Base-by-base conservation (phyloP, 305 asterid species). In the Fraxinus sp. region DNA sequence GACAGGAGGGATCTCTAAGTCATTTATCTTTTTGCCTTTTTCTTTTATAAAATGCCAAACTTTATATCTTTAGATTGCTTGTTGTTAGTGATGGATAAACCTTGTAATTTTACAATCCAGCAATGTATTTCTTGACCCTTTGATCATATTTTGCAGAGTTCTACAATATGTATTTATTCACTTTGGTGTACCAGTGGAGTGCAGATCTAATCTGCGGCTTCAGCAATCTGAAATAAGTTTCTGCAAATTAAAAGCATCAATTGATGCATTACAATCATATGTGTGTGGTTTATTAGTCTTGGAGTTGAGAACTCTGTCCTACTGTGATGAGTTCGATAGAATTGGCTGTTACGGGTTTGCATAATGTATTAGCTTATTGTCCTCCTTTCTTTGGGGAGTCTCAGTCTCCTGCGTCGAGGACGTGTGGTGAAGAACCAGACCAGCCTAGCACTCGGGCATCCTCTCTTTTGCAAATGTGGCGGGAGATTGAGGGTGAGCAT, bases 391-490 rank as follows among this genome's bases (percentile, higher is more conserved):
- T 89, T 84, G 87, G 89, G 77, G 97, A 94, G 80, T 85, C 93
- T 68, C 89, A 84, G 82, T 81, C 91, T 79, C 82, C 88, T 0
- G 80, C 79, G 41, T 78, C 90, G 7, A 82, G 86, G 82, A 81
- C 37, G 52, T 83, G 90, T 79, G 62, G 78, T 49, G 90, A 85
- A 75, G 88, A 82, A 70, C 89, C 77, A 55, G 85, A 81, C 81
- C 86, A 94, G 81, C 92, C 93, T 10, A 86, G 85, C 79, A 85
- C 93, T 70, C 82, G 91, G 85, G 93, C 97, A 41, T 92, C 98
- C 81, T 91, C 98, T 78, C 84, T 95, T 83, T 83, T 92, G 89
- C 93, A 93, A 86, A 91, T 95, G 95, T 95, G 98, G 98, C 89
- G 94, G 76, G 97, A 92, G 90, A 87, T 93, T 9, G 98, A 95